Evolutionary conservation across 2,329 filamentous ascomycete species (phyloP), one percentile per base, ranked within the genome.

Genomic region (Aspergillus tamarii): DNA sequence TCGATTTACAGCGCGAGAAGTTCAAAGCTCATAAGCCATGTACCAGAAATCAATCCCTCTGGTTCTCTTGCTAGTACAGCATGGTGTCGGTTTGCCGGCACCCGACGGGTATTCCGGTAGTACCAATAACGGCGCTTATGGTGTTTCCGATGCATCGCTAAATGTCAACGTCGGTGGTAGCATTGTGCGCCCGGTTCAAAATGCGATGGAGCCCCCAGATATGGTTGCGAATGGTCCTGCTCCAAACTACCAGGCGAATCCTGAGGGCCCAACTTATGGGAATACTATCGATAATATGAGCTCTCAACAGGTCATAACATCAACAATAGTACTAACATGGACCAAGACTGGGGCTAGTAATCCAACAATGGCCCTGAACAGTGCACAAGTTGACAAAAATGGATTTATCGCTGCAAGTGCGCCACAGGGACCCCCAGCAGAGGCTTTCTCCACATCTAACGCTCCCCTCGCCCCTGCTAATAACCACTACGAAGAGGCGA

Each of bases 241-340:
- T 41, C 16, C 7, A 10, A 41, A n/a, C 16, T 1, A 3, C 16
- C 19, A 14, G 39, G 16, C 7, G 8, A 41, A 41, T n/a, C 16
- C 0, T 1, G 3, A 19, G 6, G 2, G 1, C 3, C 39, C 8
- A 41, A 7, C 39, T 7, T n/a, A 19, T 10, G 39, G 7, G 16
- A 10, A 3, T n/a, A 3, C 4, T 14, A 41, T 41, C 19, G 16
- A 10, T n/a, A 0, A 16, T 41, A 19, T 8, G 7, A 19, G 16
- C 8, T 1, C 8, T 10, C 39, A 41, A 23, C n/a, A 46, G 43
- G 11, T 46, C n/a, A 23, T 46, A 23, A 46, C 43, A 11, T 46
- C 43, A 11, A 46, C 43, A 23, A 46, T 46, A 11, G n/a, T 46
- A 6, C 2, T 46, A 6, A 46, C 43, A 4, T 46, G 43, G 43